Conservation (phyloP, 169 alveolate genomes). For the Eimeria acervulina region DNA sequence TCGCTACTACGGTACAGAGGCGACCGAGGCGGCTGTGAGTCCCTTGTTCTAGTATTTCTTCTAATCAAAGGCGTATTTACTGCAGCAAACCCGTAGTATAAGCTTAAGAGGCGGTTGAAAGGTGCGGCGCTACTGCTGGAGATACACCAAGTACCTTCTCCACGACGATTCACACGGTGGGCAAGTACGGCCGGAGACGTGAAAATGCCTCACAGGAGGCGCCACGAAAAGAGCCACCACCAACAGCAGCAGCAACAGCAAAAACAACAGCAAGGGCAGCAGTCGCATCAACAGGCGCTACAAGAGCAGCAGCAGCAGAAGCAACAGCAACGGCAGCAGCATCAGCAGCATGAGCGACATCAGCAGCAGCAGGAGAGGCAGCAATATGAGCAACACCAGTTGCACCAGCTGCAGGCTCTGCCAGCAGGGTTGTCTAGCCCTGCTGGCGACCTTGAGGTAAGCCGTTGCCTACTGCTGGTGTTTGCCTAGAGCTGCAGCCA, state of each 20-base stretch:
- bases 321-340: background rate
- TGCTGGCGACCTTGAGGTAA: background rate
- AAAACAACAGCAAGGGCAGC: background rate
- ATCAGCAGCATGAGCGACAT: background rate
- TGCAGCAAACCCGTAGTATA: background rate
- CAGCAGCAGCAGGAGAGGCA: background rate
- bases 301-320: conserved; percentile 1
- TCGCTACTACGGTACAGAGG: too few relatives aligned
- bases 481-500: background rate
- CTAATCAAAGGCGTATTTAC: background rate
- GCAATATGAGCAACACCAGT: background rate
- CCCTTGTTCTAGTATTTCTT: background rate
- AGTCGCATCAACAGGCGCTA: background rate
- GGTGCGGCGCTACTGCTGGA: background rate
- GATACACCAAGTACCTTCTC: background rate
- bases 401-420: background rate
- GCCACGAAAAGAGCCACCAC: conserved; percentile 12
- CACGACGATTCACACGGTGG: background rate
- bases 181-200: background rate
- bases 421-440: background rate
- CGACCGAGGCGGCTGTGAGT: background rate
- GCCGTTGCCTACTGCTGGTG: background rate
- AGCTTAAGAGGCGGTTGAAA: background rate
- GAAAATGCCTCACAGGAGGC: conserved; percentile 44
- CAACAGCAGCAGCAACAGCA: background rate